Evolutionary conservation across 2,329 filamentous ascomycete species (phyloP).

Genomic region (Elsinoe necatrix): DNA sequence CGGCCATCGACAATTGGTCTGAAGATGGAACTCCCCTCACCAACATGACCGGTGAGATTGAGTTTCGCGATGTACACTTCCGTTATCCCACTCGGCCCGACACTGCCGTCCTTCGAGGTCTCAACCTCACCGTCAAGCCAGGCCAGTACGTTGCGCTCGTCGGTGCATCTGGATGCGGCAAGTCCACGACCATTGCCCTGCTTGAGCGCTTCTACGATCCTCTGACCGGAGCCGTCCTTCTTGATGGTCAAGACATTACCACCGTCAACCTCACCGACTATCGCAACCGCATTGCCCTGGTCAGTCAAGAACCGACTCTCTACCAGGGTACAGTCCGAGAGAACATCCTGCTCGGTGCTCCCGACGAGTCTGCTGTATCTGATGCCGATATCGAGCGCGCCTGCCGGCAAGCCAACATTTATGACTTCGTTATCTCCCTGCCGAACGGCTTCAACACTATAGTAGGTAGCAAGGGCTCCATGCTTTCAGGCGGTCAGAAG

Average conservation of each 20-base stretch:
- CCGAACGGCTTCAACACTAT: conserved; percentile 79
- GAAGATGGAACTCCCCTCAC: conserved; percentile 55
- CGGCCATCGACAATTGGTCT: conserved; percentile 75
- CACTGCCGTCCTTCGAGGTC: conserved; percentile 80
- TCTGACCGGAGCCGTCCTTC: conserved; percentile 65
- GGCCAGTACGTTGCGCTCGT: conserved; percentile 84
- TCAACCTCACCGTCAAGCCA: conserved; percentile 64
- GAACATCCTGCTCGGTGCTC: conserved; percentile 73
- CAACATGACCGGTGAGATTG: conserved; percentile 64
- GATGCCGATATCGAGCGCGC: conserved; percentile 68
- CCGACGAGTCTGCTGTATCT: conserved; percentile 51
- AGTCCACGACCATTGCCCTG: conserved; percentile 85
- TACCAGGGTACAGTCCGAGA: conserved; percentile 89
- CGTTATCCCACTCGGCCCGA: conserved; percentile 85
- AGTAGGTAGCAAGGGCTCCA: conserved; percentile 67
- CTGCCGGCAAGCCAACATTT: conserved; percentile 85
- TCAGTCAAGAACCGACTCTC: conserved; percentile 87
- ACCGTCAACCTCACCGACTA: conserved; percentile 78
- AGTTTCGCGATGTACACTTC: conserved; percentile 91
- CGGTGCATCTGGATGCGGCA: conserved; percentile 89
- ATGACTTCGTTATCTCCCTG: conserved; percentile 79
- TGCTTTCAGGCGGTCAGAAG: conserved; percentile 86
- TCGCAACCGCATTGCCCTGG: conserved; percentile 72
- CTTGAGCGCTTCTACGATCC: conserved; percentile 94
- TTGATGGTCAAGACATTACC: conserved; percentile 78